Evolutionary conservation across 768 basidiomycete species (phyloP).

Genomic region (Mycena chlorophos): DNA sequence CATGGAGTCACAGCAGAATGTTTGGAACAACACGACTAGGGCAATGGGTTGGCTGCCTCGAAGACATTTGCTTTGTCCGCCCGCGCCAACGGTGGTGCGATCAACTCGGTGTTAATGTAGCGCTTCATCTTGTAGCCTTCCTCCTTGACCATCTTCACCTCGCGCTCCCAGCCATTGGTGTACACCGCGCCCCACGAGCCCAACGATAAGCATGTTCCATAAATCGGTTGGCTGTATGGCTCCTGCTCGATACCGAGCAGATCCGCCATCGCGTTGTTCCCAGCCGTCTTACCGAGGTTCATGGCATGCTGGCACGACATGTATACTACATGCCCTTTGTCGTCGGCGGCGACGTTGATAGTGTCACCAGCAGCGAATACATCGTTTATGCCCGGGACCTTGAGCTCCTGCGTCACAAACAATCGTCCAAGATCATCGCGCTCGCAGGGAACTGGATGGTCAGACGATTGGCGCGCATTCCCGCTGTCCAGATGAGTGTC

Average conservation of each 20-base stretch:
- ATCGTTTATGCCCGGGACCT: slow-evolving; percentile 18
- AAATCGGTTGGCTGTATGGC: slow-evolving; percentile 20
- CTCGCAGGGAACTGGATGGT: slow-evolving; percentile 23
- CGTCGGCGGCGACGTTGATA: slow-evolving; percentile 19
- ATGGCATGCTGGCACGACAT: slow-evolving; percentile 25
- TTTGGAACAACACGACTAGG: too few relatives aligned
- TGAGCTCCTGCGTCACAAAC: slow-evolving; percentile 14
- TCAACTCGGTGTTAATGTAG: slow-evolving; percentile 22
- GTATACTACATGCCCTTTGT: slow-evolving; percentile 19
- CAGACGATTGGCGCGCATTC: slow-evolving; percentile 22
- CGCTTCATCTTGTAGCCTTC: slow-evolving; percentile 22
- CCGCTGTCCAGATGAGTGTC: slow-evolving; percentile 27
- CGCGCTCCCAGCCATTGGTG: slow-evolving; percentile 25
- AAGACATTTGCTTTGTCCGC: slow-evolving; percentile 16
- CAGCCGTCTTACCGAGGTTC: slow-evolving; percentile 19
- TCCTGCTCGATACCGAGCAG: slow-evolving; percentile 18
- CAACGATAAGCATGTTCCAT: slow-evolving; percentile 24
- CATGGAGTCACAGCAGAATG: too few relatives aligned
- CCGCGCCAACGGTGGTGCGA: slow-evolving; percentile 21
- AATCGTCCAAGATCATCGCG: slow-evolving; percentile 22
- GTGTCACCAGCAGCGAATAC: slow-evolving; percentile 25
- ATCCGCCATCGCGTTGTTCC: slow-evolving; percentile 23
- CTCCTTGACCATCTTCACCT: slow-evolving; percentile 8
- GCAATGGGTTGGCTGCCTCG: slow-evolving; percentile 20
- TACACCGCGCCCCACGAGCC: slow-evolving; percentile 24